Conservation (phyloP, 169 alveolate genomes). For the Plasmodium cynomolgi region DNA sequence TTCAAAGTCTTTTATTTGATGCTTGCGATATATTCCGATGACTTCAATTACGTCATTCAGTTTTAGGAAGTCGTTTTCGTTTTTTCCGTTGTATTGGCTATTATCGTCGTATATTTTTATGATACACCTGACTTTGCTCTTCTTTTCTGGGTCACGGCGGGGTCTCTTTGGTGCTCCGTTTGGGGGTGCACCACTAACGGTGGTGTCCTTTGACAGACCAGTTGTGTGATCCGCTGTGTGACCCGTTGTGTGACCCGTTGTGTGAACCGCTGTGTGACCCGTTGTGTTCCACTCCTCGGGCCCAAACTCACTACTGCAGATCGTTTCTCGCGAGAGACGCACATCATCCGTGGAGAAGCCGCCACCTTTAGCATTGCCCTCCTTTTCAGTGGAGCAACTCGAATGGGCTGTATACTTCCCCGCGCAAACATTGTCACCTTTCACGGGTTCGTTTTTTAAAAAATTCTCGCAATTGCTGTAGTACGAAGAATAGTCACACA, state of each 20-base stretch:
- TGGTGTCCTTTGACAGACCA: background rate
- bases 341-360: background rate
- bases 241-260: background rate
- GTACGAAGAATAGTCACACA: slow-evolving; percentile 61
- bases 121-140: slow-evolving; percentile 35
- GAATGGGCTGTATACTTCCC: background rate
- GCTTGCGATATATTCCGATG: slow-evolving; percentile 68
- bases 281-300: background rate
- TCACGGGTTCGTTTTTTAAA: slow-evolving; percentile 36
- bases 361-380: background rate
- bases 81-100: slow-evolving; percentile 69
- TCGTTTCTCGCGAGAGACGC: background rate
- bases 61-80: slow-evolving; percentile 42
- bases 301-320: slow-evolving; percentile 6
- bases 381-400: background rate
- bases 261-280: background rate
- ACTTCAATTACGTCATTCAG: slow-evolving; percentile 68
- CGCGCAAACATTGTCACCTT: background rate
- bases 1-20: slow-evolving; percentile 61
- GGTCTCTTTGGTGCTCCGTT: background rate
- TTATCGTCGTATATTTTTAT: slow-evolving; percentile 68
- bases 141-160: background rate
- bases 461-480: slow-evolving; percentile 17
- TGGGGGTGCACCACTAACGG: background rate
- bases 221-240: background rate